Evolutionary conservation across 108 stramenopile genomes (phyloP).

Genomic region (Schizochytrium sp.): DNA sequence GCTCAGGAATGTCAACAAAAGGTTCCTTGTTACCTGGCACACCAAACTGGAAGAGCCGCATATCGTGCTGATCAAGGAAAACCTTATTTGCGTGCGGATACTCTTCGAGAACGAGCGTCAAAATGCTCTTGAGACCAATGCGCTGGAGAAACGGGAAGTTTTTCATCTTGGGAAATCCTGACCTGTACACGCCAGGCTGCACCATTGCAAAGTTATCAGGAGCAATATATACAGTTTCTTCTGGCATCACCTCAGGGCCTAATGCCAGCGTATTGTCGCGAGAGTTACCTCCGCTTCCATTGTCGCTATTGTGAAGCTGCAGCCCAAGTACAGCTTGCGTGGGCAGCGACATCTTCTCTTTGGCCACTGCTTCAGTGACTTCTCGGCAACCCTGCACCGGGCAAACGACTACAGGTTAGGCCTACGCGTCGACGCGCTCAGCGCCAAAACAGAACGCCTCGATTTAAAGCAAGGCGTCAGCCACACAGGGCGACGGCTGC

Average conservation of each 20-base stretch:
- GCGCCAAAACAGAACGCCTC: too few species aligned
- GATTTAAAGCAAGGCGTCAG: too few species aligned
- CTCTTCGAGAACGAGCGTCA: constrained; percentile 74
- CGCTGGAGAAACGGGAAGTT: constrained; percentile 71
- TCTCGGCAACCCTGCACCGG: too few species aligned
- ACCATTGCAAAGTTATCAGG: constrained; percentile 75
- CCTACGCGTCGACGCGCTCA: too few species aligned
- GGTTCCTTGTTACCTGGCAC: constrained; percentile 73
- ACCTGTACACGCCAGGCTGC: constrained; percentile 70
- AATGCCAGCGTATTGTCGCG: neutral
- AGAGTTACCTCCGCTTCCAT: neutral
- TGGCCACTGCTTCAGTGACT: too few species aligned
- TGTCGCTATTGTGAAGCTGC: neutral
- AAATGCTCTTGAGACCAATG: constrained; percentile 73
- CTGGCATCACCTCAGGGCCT: neutral
- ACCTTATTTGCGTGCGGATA: constrained; percentile 71
- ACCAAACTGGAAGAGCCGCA: constrained; percentile 70
- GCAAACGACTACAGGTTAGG: too few species aligned
- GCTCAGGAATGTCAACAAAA: constrained; percentile 33
- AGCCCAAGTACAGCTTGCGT: too few species aligned
- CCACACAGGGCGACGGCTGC: too few species aligned
- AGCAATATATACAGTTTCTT: constrained; percentile 64
- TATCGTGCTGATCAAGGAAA: constrained; percentile 67
- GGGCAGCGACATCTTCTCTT: too few species aligned
- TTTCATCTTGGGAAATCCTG: constrained; percentile 67